These are phyloP conservation scores for Pseudopithomyces maydicus DNA, from an alignment of 2,329 filamentous ascomycete species.

Conservation along the genomic window DNA sequence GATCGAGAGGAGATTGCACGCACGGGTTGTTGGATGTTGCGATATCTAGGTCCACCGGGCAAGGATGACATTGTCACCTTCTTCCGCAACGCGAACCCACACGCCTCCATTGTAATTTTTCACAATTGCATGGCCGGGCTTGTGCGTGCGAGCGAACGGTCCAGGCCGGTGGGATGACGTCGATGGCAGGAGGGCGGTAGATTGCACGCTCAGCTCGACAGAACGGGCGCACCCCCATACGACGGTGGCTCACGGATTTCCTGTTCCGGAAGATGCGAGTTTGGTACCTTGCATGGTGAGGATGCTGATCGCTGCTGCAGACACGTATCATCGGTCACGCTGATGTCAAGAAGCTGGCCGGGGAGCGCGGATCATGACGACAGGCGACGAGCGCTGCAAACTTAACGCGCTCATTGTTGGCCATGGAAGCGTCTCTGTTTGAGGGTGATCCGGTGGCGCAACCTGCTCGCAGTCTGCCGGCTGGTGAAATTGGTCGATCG, in stretches of 20 bases:
- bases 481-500: not conserved
- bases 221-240: too few relatives aligned
- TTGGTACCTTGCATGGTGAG: conserved; percentile 7
- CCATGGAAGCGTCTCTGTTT: not conserved
- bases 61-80: conserved; percentile 7
- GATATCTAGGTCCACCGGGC: not conserved
- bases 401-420: not conserved
- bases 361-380: not conserved
- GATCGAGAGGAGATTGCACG: not conserved
- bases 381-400: not conserved
- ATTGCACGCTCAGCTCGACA: too few relatives aligned
- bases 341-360: not conserved
- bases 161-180: too few relatives aligned
- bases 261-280: not conserved
- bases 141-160: not conserved
- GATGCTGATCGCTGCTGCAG: conserved; percentile 1
- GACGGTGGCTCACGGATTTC: not conserved
- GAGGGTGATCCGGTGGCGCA: not conserved
- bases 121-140: not conserved
- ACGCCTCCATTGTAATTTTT: not conserved
- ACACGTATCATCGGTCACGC: conserved; percentile 4
- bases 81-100: conserved; percentile 7
- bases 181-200: not conserved
- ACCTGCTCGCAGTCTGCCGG: not conserved
- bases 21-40: not conserved